Percentiles rank a stretch among this genome's conserved stretches.
These are phyloP conservation scores for Rhexocercosporidium sp. DNA, from an alignment of 2,329 filamentous ascomycete species.

Conservation along the genomic window DNA sequence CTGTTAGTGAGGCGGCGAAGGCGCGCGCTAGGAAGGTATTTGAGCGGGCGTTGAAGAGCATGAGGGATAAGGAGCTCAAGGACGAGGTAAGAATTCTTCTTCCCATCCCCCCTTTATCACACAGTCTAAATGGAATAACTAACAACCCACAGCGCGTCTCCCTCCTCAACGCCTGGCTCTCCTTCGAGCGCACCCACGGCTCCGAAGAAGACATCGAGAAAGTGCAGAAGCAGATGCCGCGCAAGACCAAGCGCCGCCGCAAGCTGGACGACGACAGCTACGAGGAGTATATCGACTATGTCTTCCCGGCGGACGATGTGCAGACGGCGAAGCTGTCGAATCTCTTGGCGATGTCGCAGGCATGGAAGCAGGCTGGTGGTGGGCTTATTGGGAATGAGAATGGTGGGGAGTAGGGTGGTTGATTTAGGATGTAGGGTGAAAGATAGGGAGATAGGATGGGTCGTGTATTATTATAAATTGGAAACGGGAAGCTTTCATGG, in stretches of 20 bases:
- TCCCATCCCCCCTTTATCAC: slow-evolving; percentile 35
- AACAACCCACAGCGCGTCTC: slow-evolving; percentile 67
- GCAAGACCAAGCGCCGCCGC: slow-evolving; percentile 89
- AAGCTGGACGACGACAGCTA: slow-evolving; percentile 90
- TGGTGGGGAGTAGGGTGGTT: slow-evolving; percentile 16
- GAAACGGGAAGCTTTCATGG: not conserved
- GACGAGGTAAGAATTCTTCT: slow-evolving; percentile 64
- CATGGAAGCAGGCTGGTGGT: slow-evolving; percentile 58
- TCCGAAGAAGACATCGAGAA: slow-evolving; percentile 74
- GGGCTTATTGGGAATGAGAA: slow-evolving; percentile 33
- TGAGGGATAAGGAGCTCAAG: slow-evolving; percentile 90
- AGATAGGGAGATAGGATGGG: too few species aligned
- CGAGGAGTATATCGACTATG: slow-evolving; percentile 96
- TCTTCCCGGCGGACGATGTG: slow-evolving; percentile 95
- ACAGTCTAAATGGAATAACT: not conserved
- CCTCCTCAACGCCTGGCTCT: slow-evolving; percentile 88
- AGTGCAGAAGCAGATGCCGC: slow-evolving; percentile 92
- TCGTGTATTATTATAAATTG: not conserved
- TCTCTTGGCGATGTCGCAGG: slow-evolving; percentile 82
- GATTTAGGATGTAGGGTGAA: not conserved
- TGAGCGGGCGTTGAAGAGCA: slow-evolving; percentile 79
- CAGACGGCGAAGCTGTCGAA: slow-evolving; percentile 83
- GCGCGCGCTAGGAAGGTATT: slow-evolving; percentile 82
- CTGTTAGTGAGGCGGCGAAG: slow-evolving; percentile 84
- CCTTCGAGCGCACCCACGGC: slow-evolving; percentile 89